A percentile compares a stretch with the other conserved stretches of the same genome.
phyloP scores from a whole-genome alignment of 768 basidiomycete genomes.

The Clathrus columnatus region DNA sequence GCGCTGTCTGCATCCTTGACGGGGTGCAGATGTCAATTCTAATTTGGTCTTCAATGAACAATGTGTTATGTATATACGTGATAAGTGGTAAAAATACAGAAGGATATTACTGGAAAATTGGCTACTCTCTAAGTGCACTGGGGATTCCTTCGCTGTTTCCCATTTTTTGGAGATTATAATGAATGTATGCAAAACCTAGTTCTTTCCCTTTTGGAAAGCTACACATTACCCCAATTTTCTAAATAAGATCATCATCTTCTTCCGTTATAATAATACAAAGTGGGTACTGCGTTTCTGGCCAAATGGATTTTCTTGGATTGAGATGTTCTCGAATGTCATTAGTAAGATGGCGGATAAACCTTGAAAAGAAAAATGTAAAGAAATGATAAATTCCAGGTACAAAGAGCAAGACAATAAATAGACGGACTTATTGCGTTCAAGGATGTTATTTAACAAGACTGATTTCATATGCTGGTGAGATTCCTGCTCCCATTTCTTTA shows the following conservation, averaged over 20 bases:
- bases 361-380: background rate
- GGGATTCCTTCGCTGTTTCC: too few relatives aligned
- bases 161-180: background rate
- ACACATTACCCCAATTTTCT: background rate
- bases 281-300: constrained; percentile 9
- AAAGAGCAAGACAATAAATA: background rate
- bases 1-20: too few relatives aligned
- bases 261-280: background rate
- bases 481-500: background rate
- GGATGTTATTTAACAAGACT: background rate
- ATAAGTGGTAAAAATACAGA: background rate
- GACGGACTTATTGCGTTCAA: constrained; percentile 10
- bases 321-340: constrained; percentile 4
- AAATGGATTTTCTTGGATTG: background rate
- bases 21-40: too few relatives aligned
- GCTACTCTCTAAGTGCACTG: too few relatives aligned
- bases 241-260: constrained; percentile 1
- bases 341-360: constrained; percentile 6
- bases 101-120: background rate
- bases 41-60: too few relatives aligned
- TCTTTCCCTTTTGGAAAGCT: too few relatives aligned
- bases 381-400: background rate
- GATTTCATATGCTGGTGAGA: background rate
- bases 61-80: too few relatives aligned
- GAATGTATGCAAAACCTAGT: background rate